A percentile compares a stretch with the other conserved stretches of the same genome.
These are phyloP conservation scores for Clarireedia homoeocarpa DNA, from an alignment of 2,329 filamentous ascomycete species.

Conservation along the genomic window DNA sequence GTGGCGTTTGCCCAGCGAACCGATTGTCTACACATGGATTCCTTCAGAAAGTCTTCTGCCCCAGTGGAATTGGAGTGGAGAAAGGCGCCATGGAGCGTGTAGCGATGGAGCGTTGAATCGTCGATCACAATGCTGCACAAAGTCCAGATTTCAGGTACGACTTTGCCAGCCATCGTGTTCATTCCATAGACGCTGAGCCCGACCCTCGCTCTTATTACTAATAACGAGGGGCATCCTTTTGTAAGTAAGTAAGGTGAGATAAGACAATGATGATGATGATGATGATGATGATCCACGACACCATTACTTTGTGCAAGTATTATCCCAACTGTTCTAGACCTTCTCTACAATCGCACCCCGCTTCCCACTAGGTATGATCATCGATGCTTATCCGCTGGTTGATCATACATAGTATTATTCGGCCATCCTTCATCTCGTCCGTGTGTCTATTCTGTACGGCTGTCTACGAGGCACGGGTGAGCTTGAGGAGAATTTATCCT, in stretches of 20 bases:
- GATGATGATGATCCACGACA: background rate
- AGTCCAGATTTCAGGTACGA: background rate
- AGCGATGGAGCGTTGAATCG: background rate
- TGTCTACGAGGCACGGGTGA: too few relatives aligned
- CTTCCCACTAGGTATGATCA: background rate
- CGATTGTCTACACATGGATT: background rate
- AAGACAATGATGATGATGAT: background rate
- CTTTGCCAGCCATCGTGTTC: background rate
- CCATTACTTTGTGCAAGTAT: too few relatives aligned
- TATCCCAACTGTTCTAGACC: background rate
- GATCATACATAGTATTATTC: background rate
- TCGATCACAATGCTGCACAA: background rate
- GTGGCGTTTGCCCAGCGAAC: background rate
- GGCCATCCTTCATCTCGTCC: background rate
- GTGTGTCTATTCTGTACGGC: background rate
- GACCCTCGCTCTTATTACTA: background rate
- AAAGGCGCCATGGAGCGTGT: background rate
- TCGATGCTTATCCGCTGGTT: background rate
- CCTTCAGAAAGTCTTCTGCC: background rate
- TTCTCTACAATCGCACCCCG: background rate
- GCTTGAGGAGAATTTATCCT: background rate
- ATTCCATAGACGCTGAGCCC: background rate
- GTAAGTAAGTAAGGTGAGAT: background rate
- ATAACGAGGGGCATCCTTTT: background rate
- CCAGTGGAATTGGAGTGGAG: background rate